A percentile compares a stretch with the other conserved stretches of the same genome.
Conservation (phyloP, 306 rosid species). For the Sphenostylis stenocarpa region DNA sequence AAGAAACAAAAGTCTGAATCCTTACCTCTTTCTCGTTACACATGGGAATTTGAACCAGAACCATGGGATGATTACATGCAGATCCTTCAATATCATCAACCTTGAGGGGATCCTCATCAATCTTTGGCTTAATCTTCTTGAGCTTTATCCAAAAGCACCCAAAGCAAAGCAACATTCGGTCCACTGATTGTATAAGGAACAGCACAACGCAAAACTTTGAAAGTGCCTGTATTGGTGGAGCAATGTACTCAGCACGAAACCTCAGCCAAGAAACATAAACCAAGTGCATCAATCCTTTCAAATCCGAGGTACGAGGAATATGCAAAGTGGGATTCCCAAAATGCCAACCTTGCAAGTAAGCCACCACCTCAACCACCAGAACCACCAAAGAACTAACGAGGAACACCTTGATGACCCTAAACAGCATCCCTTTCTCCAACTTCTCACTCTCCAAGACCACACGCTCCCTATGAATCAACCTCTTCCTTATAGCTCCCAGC, state of each 20-base stretch:
- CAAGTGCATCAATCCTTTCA: slow-evolving; percentile 59
- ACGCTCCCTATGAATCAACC: slow-evolving; percentile 59
- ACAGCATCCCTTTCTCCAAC: slow-evolving; percentile 56
- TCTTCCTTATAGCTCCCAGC: slow-evolving; percentile 60
- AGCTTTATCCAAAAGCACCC: slow-evolving; percentile 83
- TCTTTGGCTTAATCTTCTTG: slow-evolving; percentile 62
- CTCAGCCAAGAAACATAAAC: slow-evolving; percentile 66
- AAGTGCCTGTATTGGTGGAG: slow-evolving; percentile 65
- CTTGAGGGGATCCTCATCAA: slow-evolving; percentile 46
- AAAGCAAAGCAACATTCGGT: slow-evolving; percentile 65
- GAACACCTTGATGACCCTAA: slow-evolving; percentile 59
- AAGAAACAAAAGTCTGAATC: neutral
- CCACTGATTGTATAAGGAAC: slow-evolving; percentile 71
- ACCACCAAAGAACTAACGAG: slow-evolving; percentile 54
- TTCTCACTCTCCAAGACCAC: slow-evolving; percentile 54
- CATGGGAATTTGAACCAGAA: slow-evolving; percentile 54
- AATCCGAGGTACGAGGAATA: slow-evolving; percentile 56
- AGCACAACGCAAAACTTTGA: slow-evolving; percentile 67
- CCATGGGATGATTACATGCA: slow-evolving; percentile 60
- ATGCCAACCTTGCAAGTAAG: slow-evolving; percentile 73
- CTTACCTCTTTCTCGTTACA: slow-evolving; percentile 51
- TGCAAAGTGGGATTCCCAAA: slow-evolving; percentile 57
- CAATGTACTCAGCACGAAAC: slow-evolving; percentile 67
- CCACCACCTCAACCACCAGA: slow-evolving; percentile 63
- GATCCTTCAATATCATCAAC: slow-evolving; percentile 58